Evolutionary conservation across 108 stramenopile species (phyloP), one percentile per base, ranked within the genome.

Genomic region (Nitzschia palea): DNA sequence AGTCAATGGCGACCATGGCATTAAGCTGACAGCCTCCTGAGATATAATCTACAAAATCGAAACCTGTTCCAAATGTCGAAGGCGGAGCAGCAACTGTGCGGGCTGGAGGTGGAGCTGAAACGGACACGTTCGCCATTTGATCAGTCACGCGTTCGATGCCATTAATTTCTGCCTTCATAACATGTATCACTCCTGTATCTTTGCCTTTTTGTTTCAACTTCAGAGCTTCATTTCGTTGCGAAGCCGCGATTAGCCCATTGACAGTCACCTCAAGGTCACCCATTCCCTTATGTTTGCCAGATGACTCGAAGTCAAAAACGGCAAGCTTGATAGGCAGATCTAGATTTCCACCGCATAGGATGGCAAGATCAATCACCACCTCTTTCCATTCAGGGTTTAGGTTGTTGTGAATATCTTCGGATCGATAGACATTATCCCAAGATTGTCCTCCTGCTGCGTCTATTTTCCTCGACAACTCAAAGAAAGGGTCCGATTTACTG

Each of bases 1-100:
- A 96, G 62, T 96, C 96, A 31, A 96, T 81, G 2, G 93, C 96
- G 0, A 96, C 89, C 25, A 65, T 62, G 27, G 86, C 71, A 29
- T 77, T 81, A 23, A 88, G 51, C 72, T 85, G 78, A 55, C 82
- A 84, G 44, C 82, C 84, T 20, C 84, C 84, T 0, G 42, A 43
- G 10, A 85, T 43, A 43, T 86, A 88, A 48, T 88, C 84, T 1
- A 79, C 74, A 79, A 88, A 88, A 28, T 77, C 73, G 35, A 79
- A 65, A 23, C 35, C 30, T 35, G 65, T 36, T 37, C 14, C 31
- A 31, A 54, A 26, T 58, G 47, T 8, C 28, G 17, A 5, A 12
- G 25, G 4, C 12, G 40, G n/a, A 0, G 32, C 2, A 27, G 65
- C 45, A 29, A 70, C 32, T 8, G 48, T 33, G 14, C 47, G 30